Evolutionary conservation across 2,329 filamentous ascomycete species (phyloP), one percentile per base, ranked within the genome.

Genomic region (Beauveria caledonica): DNA sequence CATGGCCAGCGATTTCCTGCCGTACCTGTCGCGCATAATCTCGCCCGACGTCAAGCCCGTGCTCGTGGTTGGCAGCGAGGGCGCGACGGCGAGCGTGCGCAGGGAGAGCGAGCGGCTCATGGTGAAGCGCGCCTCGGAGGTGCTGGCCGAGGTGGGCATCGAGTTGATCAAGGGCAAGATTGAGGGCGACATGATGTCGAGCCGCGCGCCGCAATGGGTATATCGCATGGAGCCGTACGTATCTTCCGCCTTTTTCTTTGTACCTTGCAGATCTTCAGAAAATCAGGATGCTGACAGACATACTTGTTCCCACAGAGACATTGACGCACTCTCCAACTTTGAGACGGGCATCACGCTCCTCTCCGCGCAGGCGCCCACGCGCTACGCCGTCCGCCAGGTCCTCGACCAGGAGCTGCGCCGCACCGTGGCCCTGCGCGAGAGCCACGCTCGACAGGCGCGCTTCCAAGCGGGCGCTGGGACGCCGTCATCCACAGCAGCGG

Each of bases 191-290:
- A 81, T 81, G 8, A 72, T 79, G 5, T 77, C 76, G 21, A 79
- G 79, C 60, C 82, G 84, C 39, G 86, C 83, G n/a, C 76, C 80
- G 19, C 80, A 85, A 66, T 97, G 86, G 81, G 87, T 96, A 9
- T 97, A 96, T 73, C 86, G 94, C 58, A 92, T 99, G 90, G 93
- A 97, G 69, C 94, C 94, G 82, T 92, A 77, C 80, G 88, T 44
- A 56, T 36, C 27, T 36, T n/a, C 39, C 52, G 45, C 15, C 19
- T 15, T n/a, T 15, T 23, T 23, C 17, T 27, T 25, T 5, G n/a
- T 7, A 6, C 9, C 9, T 25, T 15, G 36, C 39, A 8, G n/a
- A 8, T n/a, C 19, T 19, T 10, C 63, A 70, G 62, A 67, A 19
- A 11, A 62, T 1, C 5, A 36, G 7, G 6, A 3, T 39, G 29